These are phyloP conservation scores for Solanum piurae DNA, from an alignment of 257 asterid genomes.

Conservation along the genomic window DNA sequence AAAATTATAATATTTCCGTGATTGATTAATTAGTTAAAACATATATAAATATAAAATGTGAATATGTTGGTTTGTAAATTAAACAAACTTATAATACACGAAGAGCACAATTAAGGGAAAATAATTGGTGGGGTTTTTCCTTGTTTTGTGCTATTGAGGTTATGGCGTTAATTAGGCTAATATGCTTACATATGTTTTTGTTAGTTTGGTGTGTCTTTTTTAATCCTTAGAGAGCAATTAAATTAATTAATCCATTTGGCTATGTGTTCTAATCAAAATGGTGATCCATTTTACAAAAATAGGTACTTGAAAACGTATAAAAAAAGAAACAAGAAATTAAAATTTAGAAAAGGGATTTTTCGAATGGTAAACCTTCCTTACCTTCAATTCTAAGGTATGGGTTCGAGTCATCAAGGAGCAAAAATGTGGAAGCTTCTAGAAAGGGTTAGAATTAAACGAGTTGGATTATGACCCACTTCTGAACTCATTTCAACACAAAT, in stretches of 20 bases:
- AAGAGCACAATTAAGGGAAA: neutral
- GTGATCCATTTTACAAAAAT: neutral
- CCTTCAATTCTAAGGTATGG: neutral
- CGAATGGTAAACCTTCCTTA: fast-evolving
- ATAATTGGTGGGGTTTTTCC: neutral
- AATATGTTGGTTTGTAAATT: neutral
- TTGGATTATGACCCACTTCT: neutral
- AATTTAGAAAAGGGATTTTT: neutral
- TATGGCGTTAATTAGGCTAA: neutral
- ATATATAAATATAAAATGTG: neutral
- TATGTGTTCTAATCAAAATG: neutral
- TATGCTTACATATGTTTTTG: neutral
- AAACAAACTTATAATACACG: neutral
- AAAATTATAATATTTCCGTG: neutral
- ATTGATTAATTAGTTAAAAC: neutral
- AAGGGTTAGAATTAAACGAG: too few species aligned
- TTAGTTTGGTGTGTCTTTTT: neutral
- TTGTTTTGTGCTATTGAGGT: neutral
- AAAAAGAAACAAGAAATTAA: neutral
- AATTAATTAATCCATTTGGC: neutral
- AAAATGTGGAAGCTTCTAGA: neutral
- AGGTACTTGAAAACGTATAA: neutral
- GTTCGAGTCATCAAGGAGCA: neutral
- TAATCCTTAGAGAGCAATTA: neutral
- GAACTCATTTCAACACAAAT: neutral